Conservation (phyloP, 2,329 filamentous ascomycete species). For the Fusarium sp. region DNA sequence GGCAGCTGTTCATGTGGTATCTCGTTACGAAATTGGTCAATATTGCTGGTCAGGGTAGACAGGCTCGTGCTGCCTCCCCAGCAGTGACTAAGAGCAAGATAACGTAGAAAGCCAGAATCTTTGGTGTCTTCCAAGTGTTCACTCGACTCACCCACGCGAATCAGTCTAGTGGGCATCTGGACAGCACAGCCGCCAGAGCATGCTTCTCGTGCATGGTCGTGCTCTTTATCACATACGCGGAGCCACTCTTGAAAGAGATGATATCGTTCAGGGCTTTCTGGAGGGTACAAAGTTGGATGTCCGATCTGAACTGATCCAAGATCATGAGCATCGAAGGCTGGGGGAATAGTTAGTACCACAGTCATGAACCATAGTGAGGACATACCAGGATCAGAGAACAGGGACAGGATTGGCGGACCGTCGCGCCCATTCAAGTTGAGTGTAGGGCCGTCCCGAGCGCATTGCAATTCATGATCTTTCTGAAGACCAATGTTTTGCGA, state of each 20-base stretch:
- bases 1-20: background rate
- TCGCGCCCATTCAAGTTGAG: background rate
- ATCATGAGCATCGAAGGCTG: background rate
- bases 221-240: background rate
- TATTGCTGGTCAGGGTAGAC: background rate
- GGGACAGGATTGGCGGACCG: background rate
- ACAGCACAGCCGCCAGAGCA: background rate
- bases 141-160: background rate
- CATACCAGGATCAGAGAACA: background rate
- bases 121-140: background rate
- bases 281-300: background rate
- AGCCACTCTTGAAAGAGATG: background rate
- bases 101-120: background rate
- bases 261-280: background rate
- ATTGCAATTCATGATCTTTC: background rate
- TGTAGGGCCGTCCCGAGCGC: background rate
- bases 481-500: background rate
- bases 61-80: slow-evolving; percentile 5
- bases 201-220: background rate
- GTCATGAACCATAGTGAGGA: fast-evolving
- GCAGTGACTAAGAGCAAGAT: slow-evolving; percentile 9
- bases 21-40: background rate
- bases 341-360: fast-evolving
- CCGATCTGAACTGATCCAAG: background rate
- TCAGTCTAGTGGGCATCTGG: background rate